Conservation (phyloP, 1,284 basidiomycete genomes). For the Apiotrichum gracile region DNA sequence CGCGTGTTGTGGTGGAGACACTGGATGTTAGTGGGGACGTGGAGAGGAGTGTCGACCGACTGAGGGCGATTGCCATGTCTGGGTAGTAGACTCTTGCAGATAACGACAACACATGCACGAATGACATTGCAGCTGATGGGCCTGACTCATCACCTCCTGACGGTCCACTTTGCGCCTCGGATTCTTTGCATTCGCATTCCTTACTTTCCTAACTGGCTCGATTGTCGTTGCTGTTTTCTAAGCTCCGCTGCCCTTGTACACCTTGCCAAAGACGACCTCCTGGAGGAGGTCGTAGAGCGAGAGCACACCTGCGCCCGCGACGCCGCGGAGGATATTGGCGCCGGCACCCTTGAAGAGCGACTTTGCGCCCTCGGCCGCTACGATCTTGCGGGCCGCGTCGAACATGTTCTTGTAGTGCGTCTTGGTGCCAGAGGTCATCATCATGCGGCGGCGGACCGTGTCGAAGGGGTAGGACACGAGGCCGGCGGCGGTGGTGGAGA, state of each 20-base stretch:
- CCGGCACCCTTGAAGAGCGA: slow-evolving; percentile 93
- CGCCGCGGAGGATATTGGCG: slow-evolving; percentile 96
- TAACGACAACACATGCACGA: too few species aligned
- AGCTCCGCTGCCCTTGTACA: slow-evolving; percentile 52
- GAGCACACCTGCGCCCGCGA: slow-evolving; percentile 93
- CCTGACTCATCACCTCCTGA: too few species aligned
- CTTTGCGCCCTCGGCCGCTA: slow-evolving; percentile 81
- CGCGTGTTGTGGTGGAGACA: too few species aligned
- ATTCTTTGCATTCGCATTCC: too few species aligned
- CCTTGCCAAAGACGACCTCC: slow-evolving; percentile 80
- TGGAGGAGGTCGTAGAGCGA: slow-evolving; percentile 92
- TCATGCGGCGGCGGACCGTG: slow-evolving; percentile 61
- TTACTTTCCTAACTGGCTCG: too few species aligned
- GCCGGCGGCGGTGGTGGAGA: slow-evolving; percentile 56
- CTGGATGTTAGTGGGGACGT: too few species aligned
- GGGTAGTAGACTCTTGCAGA: too few species aligned
- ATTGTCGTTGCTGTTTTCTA: too few species aligned
- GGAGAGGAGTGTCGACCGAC: too few species aligned
- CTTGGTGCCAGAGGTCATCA: slow-evolving; percentile 56
- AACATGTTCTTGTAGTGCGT: slow-evolving; percentile 73
- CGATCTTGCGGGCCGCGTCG: slow-evolving; percentile 54
- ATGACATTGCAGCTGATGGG: too few species aligned
- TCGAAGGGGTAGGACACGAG: slow-evolving; percentile 63
- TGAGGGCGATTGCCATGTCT: too few species aligned
- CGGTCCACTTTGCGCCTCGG: too few species aligned